Percentiles rank a stretch among this genome's conserved stretches.
phyloP scores from a whole-genome alignment of 148 eudicot genomes.

The Persicaria tinctoria region DNA sequence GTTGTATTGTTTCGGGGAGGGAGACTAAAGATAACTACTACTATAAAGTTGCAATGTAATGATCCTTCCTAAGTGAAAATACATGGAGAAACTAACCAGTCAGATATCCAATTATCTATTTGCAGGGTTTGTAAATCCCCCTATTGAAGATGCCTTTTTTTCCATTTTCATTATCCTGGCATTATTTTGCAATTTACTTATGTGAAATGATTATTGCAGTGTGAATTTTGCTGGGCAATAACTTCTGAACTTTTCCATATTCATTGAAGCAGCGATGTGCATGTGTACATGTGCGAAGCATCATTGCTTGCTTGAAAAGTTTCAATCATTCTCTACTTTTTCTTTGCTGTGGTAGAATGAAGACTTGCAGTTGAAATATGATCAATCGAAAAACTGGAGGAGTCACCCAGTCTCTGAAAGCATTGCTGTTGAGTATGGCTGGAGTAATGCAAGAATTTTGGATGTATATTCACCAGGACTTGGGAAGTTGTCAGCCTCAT shows the following conservation, averaged over 20 bases:
- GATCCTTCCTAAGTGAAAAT: background rate
- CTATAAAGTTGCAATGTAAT: background rate
- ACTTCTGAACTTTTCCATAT: background rate
- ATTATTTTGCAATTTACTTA: background rate
- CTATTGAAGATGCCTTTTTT: background rate
- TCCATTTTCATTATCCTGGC: background rate
- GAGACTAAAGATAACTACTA: background rate
- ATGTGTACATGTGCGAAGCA: background rate
- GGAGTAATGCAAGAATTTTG: conserved; percentile 44
- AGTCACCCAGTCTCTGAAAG: conserved; percentile 42
- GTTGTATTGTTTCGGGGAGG: background rate
- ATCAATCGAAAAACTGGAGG: conserved; percentile 56
- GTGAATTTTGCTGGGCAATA: background rate
- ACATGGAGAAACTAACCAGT: background rate
- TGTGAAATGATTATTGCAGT: background rate
- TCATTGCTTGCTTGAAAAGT: background rate
- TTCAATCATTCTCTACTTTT: background rate
- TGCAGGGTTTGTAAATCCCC: background rate
- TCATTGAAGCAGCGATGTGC: background rate
- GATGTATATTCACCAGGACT: conserved; percentile 52
- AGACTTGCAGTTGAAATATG: conserved; percentile 51
- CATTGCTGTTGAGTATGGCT: conserved; percentile 34
- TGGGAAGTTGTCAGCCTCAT: conserved; percentile 71
- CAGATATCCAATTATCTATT: background rate
- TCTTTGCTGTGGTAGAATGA: conserved; percentile 43